Evolutionary conservation across 2,329 filamentous ascomycete genomes (phyloP).

Genomic region (Colletotrichum tamarilloi): DNA sequence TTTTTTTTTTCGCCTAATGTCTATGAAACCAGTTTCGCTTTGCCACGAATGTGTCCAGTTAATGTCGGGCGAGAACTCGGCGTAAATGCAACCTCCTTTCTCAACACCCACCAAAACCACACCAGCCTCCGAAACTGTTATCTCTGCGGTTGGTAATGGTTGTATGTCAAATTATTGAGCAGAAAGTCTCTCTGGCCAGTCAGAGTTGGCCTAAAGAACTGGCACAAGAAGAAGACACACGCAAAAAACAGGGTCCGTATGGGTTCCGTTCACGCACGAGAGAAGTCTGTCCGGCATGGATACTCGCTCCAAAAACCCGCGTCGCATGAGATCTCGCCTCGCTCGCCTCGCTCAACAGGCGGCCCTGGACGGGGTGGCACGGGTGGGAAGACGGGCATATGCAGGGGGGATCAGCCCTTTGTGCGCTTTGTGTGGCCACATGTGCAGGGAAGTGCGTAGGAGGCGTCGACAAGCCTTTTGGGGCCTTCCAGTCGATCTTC

Average conservation of each 20-base stretch:
- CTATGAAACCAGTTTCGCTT: slow-evolving; percentile 6
- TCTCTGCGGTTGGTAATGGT: slow-evolving; percentile 22
- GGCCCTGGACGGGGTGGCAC: background rate
- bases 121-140: background rate
- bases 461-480: slow-evolving; percentile 27
- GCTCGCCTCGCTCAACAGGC: slow-evolving; percentile 22
- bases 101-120: background rate
- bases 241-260: background rate
- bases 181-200: slow-evolving; percentile 1
- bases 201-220: background rate
- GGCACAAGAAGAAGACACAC: background rate
- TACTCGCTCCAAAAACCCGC: background rate
- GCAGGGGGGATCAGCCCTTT: slow-evolving; percentile 3
- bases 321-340: slow-evolving; percentile 21
- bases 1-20: background rate
- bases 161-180: slow-evolving; percentile 20
- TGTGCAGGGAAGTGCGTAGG: slow-evolving; percentile 16
- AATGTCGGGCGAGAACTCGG: slow-evolving; percentile 18
- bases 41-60: background rate
- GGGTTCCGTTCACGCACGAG: background rate
- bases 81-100: slow-evolving; percentile 1
- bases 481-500: slow-evolving; percentile 22
- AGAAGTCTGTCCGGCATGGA: slow-evolving; percentile 2
- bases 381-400: background rate
- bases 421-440: background rate